These are phyloP conservation scores for Cryptomeria japonica DNA, from an alignment of 75 land plant genomes.

Conservation along the genomic window DNA sequence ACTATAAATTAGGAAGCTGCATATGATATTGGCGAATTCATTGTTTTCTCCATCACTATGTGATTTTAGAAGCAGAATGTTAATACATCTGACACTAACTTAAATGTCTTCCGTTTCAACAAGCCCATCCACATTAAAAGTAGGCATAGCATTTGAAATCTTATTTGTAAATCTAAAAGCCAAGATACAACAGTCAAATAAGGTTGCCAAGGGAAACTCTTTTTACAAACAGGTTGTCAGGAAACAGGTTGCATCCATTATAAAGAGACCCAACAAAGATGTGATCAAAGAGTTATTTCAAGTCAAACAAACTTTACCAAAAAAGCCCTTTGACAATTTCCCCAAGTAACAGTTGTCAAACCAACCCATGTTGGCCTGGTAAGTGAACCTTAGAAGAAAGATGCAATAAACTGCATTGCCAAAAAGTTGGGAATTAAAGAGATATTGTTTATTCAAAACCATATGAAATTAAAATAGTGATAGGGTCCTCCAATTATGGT, in stretches of 20 bases:
- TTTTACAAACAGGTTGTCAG: no score
- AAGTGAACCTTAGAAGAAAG: neutral
- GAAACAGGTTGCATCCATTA: constrained; percentile 1
- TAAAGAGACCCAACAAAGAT: neutral
- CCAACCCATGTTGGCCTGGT: neutral
- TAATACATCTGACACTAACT: neutral
- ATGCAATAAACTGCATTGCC: neutral
- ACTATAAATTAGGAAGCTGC: neutral
- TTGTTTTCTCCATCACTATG: neutral
- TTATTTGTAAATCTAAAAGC: neutral
- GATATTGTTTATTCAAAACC: neutral
- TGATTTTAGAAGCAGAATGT: neutral
- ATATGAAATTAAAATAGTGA: neutral
- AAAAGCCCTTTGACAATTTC: neutral
- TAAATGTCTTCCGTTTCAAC: neutral
- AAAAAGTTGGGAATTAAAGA: neutral
- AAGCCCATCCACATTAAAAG: neutral
- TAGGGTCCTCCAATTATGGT: neutral
- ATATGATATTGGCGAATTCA: neutral
- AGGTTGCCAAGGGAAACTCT: no score
- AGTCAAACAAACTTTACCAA: neutral
- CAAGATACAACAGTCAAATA: neutral
- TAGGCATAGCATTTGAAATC: neutral
- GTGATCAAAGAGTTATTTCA: neutral
- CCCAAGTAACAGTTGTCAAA: neutral